Evolutionary conservation across 129 eudicot genomes (phyloP).

Genomic region (Helianthus tuberosus): DNA sequence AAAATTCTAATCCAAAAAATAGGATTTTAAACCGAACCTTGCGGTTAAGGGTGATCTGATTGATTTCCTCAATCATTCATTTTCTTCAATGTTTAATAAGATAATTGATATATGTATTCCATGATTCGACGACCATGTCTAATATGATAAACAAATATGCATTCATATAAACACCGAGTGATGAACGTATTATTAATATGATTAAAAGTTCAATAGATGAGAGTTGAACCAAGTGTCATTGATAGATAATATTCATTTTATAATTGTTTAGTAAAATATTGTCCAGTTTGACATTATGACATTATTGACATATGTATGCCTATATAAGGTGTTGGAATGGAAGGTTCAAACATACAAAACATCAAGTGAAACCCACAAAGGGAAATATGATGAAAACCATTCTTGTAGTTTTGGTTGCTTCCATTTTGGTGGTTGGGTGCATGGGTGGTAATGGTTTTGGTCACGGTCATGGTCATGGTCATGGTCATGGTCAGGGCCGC

Average conservation of each 20-base stretch:
- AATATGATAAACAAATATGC: constrained; percentile 4
- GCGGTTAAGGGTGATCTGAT: background rate
- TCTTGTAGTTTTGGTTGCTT: constrained; percentile 31
- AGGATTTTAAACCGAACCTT: background rate
- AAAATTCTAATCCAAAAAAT: background rate
- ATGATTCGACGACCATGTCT: constrained; percentile 24
- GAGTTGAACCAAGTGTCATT: background rate
- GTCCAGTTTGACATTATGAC: background rate
- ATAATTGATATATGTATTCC: constrained; percentile 13
- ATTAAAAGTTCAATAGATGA: background rate
- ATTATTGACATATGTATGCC: constrained; percentile 13
- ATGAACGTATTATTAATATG: background rate
- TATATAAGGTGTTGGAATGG: constrained; percentile 27
- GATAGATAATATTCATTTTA: background rate
- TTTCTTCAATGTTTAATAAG: constrained; percentile 5
- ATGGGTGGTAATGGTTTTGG: constrained; percentile 19
- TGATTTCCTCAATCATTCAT: constrained; percentile 18
- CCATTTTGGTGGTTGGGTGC: constrained; percentile 29
- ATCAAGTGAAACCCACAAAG: constrained; percentile 4
- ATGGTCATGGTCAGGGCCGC: background rate
- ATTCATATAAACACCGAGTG: background rate
- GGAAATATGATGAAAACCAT: constrained; percentile 24
- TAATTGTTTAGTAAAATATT: background rate
- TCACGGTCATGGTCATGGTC: background rate
- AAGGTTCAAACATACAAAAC: constrained; percentile 14